Conservation (phyloP, 306 rosid species). For the Prunus campanulata region DNA sequence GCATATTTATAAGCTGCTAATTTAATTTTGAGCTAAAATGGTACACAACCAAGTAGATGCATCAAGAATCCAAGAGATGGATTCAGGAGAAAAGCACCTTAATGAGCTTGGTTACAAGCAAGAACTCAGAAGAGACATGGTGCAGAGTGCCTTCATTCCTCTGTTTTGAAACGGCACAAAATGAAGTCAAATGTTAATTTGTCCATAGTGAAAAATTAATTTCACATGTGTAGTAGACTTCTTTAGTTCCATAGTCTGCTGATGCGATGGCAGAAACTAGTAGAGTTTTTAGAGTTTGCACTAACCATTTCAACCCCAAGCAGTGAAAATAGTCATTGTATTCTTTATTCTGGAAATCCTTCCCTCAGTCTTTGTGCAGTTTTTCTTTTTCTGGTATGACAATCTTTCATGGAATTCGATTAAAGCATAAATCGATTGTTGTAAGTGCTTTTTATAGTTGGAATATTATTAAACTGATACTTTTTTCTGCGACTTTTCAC, state of each 20-base stretch:
- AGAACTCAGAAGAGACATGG: slow-evolving; percentile 86
- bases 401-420: not conserved
- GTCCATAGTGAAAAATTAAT: no score
- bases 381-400: not conserved
- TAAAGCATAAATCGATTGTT: no score
- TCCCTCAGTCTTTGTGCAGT: not conserved
- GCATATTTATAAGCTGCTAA: not conserved
- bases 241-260: not conserved
- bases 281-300: not conserved
- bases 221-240: no score
- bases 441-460: no score
- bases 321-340: not conserved
- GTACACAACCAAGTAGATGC: slow-evolving; percentile 13
- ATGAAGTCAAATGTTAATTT: no score
- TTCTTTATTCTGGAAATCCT: not conserved
- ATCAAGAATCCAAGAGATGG: slow-evolving; percentile 36
- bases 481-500: no score
- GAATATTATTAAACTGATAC: no score
- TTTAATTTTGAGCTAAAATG: slow-evolving; percentile 1
- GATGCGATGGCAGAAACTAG: not conserved
- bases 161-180: no score
- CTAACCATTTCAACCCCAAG: not conserved
- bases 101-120: slow-evolving; percentile 88
- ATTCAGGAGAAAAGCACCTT: slow-evolving; percentile 75
- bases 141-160: no score